Evolutionary conservation across 2,329 filamentous ascomycete genomes (phyloP).

Genomic region (Zelopaecilomyces penicillatus): DNA sequence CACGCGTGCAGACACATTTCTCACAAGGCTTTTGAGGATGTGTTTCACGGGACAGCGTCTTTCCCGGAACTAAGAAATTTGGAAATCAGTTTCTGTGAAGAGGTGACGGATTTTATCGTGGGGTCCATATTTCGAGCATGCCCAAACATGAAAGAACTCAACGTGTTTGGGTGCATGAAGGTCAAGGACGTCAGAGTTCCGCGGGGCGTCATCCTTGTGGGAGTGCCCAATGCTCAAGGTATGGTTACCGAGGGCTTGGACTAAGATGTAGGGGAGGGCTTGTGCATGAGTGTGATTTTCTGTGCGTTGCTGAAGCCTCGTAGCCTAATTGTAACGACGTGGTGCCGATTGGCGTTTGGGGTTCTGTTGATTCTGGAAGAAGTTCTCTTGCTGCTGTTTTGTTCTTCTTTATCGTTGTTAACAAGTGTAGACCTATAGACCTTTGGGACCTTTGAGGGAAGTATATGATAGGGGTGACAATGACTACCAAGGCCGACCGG

Average conservation of each 20-base stretch:
- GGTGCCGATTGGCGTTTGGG: no score
- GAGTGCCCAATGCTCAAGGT: conserved; percentile 49
- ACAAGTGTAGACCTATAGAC: no score
- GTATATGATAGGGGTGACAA: no score
- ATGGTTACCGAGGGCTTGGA: conserved; percentile 48
- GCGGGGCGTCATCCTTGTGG: conserved; percentile 46
- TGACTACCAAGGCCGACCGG: no score
- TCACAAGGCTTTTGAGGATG: conserved; percentile 60
- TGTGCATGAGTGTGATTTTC: no score
- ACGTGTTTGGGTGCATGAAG: conserved; percentile 59
- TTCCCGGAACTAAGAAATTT: conserved; percentile 65
- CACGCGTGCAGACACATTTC: conserved; percentile 78
- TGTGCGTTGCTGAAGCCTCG: no score
- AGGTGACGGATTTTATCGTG: conserved; percentile 57
- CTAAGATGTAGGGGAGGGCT: conserved; percentile 5
- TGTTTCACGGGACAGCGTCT: conserved; percentile 51
- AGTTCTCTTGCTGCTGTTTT: no score
- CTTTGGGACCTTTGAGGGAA: no score
- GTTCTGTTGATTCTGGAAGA: no score
- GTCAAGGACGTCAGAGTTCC: conserved; percentile 47
- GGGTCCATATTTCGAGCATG: conserved; percentile 56
- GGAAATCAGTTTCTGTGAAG: conserved; percentile 69
- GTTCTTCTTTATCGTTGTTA: no score
- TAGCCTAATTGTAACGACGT: no score
- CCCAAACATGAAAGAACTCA: conserved; percentile 49